Base-by-base conservation (phyloP, 805 yeast species). In the Candida insectorum region DNA sequence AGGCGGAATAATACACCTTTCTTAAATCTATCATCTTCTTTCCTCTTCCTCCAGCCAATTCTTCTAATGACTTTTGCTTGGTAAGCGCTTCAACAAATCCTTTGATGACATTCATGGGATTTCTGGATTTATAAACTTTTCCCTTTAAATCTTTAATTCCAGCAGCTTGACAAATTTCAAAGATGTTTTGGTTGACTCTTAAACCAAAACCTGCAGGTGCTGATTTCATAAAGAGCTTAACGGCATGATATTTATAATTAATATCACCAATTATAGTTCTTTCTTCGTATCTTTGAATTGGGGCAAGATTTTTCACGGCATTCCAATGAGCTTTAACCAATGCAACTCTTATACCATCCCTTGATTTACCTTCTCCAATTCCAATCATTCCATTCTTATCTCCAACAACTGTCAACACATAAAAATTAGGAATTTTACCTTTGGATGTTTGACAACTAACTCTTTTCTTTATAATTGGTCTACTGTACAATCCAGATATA, bases 121-220 rank as follows among this genome's bases (percentile, higher is more conserved):
- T 93, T 70, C 97, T 78, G 23, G 96, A 85, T 52, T 88, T 82
- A 69, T 84, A 86, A 30, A 91, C 85, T 55, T 91, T 91, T 4
- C 94, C 96, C 49, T 88, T 77, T 51, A 93, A 67, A 62, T 93
- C 98, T 60, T 83, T 85, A 58, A 93, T 87, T 43, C 98, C 98
- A 1, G 89, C 95, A 39, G 88, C 79, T 56, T 83, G 85, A 60
- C 97, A 89, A 38, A 93, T 78, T 64, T 88, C 96, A 51, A 81
- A 87, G 43, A 93, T 80, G 58, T 82, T 77, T 45, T 85, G 94
- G 63, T 89, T 89, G 28, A 88, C 96, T 49, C 97, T 75, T 40
- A 93, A 72, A 14, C 98, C 98, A 43, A 83, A 83, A 51, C 97
- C 97, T 1, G 95, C 81, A 16, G 96, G 93, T 1, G 95, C 89